Evolutionary conservation across 306 rosid genomes (phyloP), one percentile per base, ranked within the genome.

Genomic region (Lathyrus oleraceus): DNA sequence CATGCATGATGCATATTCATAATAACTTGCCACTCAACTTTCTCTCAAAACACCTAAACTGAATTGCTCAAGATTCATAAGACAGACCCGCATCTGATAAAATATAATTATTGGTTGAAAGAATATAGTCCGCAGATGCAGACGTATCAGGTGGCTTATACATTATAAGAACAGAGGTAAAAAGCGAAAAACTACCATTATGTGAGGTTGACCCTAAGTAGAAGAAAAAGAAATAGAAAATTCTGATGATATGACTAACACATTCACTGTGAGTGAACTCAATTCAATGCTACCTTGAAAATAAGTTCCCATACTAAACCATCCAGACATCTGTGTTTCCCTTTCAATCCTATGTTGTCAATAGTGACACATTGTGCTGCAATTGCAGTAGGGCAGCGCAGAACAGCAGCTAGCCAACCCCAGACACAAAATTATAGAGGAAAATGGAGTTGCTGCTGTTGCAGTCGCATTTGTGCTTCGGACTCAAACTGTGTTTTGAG

Each of bases 41-140:
- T 2, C 17, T 45, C 51, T 45, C 51, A 14, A 45, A n/a, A 45
- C 51, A 19, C 40, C 25, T 53, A 43, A 43, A 71, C 36, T 15
- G 40, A 60, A 70, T 20, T 42, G 38, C 44, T 62, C 64, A 36
- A 14, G 44, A 38, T 19, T 53, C 59, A 51, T 10, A 19, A 19
- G 32, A 14, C 58, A 69, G 27, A 21, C 60, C 66, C 53, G 32
- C 53, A 53, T 62, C 60, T 30, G 36, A 52, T 1, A 51, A 16
- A 17, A 67, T 23, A 28, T 38, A 39, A 28, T 16, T 13, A 77
- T 32, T 35, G 12, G 52, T 77, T 61, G 14, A 61, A 42, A 44
- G 47, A 52, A 64, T 21, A 25, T 36, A 73, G 67, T 69, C 65
- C 59, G 5, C 70, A 5, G 16, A 56, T 47, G 21, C 4, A 47